A percentile compares a stretch with the other conserved stretches of the same genome.
Evolutionary conservation across 2,329 filamentous ascomycete genomes (phyloP).

Genomic region (Pseudogymnoascus sp.): DNA sequence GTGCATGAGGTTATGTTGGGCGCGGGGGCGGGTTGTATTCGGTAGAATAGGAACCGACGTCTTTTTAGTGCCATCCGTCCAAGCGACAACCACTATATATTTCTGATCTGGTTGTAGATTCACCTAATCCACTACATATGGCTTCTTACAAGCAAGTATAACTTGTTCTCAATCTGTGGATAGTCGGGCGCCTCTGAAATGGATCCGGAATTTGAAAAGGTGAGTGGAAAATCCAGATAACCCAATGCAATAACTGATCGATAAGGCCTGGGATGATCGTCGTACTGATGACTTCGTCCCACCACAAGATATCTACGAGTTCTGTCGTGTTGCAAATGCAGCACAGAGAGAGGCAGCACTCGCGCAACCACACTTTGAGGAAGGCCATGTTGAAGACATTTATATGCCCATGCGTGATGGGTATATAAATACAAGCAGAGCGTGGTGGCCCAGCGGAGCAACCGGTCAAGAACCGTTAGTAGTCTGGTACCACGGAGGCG

Average conservation of each 20-base stretch:
- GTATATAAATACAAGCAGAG: not conserved
- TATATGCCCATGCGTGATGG: not conserved
- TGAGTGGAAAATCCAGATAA: not conserved
- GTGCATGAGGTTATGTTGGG: not conserved
- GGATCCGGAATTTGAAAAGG: not conserved
- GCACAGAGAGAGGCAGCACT: not conserved
- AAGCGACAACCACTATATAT: not conserved
- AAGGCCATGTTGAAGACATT: not conserved
- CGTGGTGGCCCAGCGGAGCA: not conserved
- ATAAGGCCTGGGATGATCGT: not conserved
- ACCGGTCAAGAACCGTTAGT: constrained; percentile 21
- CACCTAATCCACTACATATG: not conserved
- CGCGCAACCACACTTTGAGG: not conserved
- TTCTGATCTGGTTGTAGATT: not conserved
- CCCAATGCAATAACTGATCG: not conserved
- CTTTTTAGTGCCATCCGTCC: not conserved
- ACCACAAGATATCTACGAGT: not conserved
- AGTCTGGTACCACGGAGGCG: constrained; percentile 31
- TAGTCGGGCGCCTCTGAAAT: not conserved
- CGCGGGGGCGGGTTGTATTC: not conserved
- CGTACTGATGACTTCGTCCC: not conserved
- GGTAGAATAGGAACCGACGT: not conserved
- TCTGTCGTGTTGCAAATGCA: not conserved
- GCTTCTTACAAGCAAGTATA: not conserved
- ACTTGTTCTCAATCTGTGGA: not conserved